Evolutionary conservation across 2,329 filamentous ascomycete species (phyloP).

Genomic region (Fusarium sp.): DNA sequence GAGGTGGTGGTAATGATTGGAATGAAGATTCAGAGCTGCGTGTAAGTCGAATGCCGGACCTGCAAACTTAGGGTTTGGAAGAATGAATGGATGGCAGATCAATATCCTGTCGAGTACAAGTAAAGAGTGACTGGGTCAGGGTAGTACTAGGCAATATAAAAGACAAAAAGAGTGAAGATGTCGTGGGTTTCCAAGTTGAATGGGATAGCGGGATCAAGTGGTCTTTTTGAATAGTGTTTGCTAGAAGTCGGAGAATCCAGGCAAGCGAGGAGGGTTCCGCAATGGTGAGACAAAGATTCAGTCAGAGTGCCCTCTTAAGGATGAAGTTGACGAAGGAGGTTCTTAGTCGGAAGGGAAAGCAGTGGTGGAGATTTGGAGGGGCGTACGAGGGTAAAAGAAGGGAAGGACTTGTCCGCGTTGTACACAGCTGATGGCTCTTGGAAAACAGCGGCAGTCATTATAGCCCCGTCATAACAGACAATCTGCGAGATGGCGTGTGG

Average conservation of each 20-base stretch:
- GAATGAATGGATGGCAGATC: constrained; percentile 29
- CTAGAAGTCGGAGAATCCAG: constrained; percentile 35
- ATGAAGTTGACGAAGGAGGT: constrained; percentile 51
- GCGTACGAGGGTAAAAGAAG: constrained; percentile 53
- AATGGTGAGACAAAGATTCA: constrained; percentile 50
- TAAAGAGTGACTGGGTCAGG: constrained; percentile 42
- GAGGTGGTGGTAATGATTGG: constrained; percentile 29
- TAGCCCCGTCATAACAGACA: constrained; percentile 45
- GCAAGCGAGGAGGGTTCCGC: constrained; percentile 48
- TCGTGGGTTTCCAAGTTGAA: constrained; percentile 22
- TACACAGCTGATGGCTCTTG: constrained; percentile 34
- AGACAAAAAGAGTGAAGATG: constrained; percentile 37
- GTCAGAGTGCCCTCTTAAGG: constrained; percentile 48
- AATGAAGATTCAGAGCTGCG: constrained; percentile 29
- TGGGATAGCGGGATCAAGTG: constrained; percentile 37
- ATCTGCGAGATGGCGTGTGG: constrained; percentile 48
- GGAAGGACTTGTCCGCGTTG: constrained; percentile 45
- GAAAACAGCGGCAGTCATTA: constrained; percentile 42
- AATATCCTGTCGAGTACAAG: constrained; percentile 17
- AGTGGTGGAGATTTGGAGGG: constrained; percentile 46
- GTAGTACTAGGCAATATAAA: constrained; percentile 25
- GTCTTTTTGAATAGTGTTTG: constrained; percentile 46
- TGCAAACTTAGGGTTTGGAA: constrained; percentile 1
- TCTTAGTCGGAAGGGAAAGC: constrained; percentile 44
- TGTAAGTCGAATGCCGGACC: constrained; percentile 15